A percentile compares a stretch with the other conserved stretches of the same genome.
phyloP scores from a whole-genome alignment of 768 basidiomycete species.

The Suillus weaverae region DNA sequence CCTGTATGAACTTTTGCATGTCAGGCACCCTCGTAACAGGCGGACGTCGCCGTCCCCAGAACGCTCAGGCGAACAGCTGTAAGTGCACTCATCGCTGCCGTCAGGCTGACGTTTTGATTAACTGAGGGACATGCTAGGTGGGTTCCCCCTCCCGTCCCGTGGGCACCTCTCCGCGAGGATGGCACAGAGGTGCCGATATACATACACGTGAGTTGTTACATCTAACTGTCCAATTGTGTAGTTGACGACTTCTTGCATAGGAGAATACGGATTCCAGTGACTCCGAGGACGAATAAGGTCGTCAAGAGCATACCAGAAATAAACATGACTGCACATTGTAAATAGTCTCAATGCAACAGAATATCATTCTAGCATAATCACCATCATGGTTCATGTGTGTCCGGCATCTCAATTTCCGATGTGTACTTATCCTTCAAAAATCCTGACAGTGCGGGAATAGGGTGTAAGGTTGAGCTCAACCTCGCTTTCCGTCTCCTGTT shows the following conservation, averaged over 20 bases:
- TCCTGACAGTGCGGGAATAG: too few species aligned
- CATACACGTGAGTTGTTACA: background rate
- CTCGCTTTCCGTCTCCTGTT: too few species aligned
- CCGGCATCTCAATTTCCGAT: background rate
- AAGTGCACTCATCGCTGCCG: background rate
- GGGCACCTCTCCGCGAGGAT: background rate
- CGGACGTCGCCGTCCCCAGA: background rate
- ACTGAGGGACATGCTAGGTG: background rate
- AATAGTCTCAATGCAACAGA: background rate
- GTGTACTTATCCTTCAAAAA: too few species aligned
- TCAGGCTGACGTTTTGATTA: background rate
- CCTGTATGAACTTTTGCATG: conserved; percentile 1
- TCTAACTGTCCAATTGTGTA: background rate
- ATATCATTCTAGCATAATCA: background rate
- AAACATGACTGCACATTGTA: background rate
- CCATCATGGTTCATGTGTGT: background rate
- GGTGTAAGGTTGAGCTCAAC: too few species aligned
- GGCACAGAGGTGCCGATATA: background rate
- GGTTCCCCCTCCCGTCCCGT: background rate
- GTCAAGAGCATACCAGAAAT: background rate
- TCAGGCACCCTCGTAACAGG: background rate
- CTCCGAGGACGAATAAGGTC: background rate
- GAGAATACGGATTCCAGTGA: background rate
- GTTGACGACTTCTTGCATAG: background rate
- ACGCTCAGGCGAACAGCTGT: conserved; percentile 3